phyloP scores from a whole-genome alignment of 495 filamentous ascomycete genomes.

The Amniculicola lignicola region DNA sequence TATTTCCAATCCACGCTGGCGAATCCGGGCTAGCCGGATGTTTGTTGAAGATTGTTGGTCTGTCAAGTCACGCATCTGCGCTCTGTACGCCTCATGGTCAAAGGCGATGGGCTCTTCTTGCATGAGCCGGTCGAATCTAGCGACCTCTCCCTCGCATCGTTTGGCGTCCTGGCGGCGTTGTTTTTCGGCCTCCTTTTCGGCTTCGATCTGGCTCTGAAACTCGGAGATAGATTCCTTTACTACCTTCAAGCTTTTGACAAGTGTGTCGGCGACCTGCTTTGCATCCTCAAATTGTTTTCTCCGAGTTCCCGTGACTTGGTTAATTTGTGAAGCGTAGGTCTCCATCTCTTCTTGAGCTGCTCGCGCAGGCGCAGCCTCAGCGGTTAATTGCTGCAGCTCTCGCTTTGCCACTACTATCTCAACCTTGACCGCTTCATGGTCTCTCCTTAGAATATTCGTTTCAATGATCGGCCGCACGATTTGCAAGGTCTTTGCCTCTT shows the following conservation, averaged over 20 bases:
- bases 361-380: slow-evolving; percentile 55
- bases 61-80: slow-evolving; percentile 38
- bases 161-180: slow-evolving; percentile 52
- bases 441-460: slow-evolving; percentile 52
- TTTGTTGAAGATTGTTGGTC: slow-evolving; percentile 38
- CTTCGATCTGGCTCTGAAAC: slow-evolving; percentile 52
- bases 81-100: slow-evolving; percentile 55
- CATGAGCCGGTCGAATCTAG: slow-evolving; percentile 47
- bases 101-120: slow-evolving; percentile 52
- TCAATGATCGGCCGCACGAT: slow-evolving; percentile 60
- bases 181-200: slow-evolving; percentile 53
- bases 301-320: slow-evolving; percentile 51
- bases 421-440: slow-evolving; percentile 30
- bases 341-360: slow-evolving; percentile 11
- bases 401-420: slow-evolving; percentile 35
- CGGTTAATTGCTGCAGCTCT: slow-evolving; percentile 53
- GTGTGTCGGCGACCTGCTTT: slow-evolving; percentile 52
- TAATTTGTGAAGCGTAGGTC: slow-evolving; percentile 43
- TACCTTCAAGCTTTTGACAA: slow-evolving; percentile 50
- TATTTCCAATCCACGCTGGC: slow-evolving; percentile 19
- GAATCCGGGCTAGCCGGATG: slow-evolving; percentile 47
- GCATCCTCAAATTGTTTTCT: slow-evolving; percentile 50
- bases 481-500: slow-evolving; percentile 64
- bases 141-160: slow-evolving; percentile 46
- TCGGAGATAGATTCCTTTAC: slow-evolving; percentile 56